Percentiles rank a stretch among this genome's conserved stretches.
phyloP scores from a whole-genome alignment of 129 eudicot genomes.

The Scalesia atractyloides region DNA sequence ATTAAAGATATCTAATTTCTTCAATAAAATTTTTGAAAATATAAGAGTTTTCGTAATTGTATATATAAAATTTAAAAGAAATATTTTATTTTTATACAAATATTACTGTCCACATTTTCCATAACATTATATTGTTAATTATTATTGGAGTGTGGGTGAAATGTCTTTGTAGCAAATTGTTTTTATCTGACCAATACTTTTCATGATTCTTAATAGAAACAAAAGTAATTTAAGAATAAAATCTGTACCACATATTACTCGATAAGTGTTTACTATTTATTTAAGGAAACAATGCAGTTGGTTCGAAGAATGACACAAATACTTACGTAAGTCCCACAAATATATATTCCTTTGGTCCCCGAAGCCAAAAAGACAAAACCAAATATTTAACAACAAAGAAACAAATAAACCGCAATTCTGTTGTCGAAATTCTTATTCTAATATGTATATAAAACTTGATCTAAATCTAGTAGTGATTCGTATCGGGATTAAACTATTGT shows the following conservation, averaged over 20 bases:
- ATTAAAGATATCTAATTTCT: too few species aligned
- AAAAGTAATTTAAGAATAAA: slow-evolving; percentile 12
- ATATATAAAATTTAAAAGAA: too few species aligned
- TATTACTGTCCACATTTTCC: too few species aligned
- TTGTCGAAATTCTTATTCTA: slow-evolving; percentile 9
- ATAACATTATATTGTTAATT: background rate
- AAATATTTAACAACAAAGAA: slow-evolving; percentile 8
- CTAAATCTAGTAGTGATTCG: slow-evolving; percentile 5
- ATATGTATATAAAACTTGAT: background rate
- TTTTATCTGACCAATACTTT: slow-evolving; percentile 16
- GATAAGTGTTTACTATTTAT: slow-evolving; percentile 19
- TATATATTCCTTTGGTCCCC: slow-evolving; percentile 36
- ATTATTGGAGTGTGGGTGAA: slow-evolving; percentile 16
- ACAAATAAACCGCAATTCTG: slow-evolving; percentile 18
- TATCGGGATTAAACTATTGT: slow-evolving; percentile 1
- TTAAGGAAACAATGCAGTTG: slow-evolving; percentile 12
- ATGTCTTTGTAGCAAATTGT: slow-evolving; percentile 28
- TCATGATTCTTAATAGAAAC: slow-evolving; percentile 3
- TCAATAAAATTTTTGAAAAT: too few species aligned
- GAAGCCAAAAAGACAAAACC: slow-evolving; percentile 18
- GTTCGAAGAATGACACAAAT: slow-evolving; percentile 28
- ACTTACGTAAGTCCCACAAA: slow-evolving; percentile 35
- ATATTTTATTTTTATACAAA: too few species aligned
- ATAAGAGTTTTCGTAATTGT: too few species aligned
- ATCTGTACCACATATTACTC: slow-evolving; percentile 32